Conservation (phyloP, 1,139 yeast genomes). For the Taiozyma sp. region DNA sequence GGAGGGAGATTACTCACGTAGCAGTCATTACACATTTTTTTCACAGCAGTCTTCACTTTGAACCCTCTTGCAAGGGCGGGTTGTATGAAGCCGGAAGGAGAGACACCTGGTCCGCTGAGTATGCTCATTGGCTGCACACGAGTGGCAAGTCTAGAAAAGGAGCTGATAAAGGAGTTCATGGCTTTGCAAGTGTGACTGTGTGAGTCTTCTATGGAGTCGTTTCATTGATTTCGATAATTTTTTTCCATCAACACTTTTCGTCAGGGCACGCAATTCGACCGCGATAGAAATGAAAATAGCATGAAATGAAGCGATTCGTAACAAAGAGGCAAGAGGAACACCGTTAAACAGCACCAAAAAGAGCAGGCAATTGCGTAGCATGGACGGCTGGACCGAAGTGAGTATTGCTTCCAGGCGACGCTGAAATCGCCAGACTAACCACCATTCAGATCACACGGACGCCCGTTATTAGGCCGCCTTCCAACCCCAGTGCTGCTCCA, state of each 20-base stretch:
- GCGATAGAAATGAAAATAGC: not conserved
- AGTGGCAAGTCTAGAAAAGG: slow-evolving; percentile 11
- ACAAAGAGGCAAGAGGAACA: not conserved
- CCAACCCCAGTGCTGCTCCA: slow-evolving; percentile 9
- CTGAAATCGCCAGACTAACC: not conserved
- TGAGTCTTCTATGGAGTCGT: not conserved
- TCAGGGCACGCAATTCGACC: not conserved
- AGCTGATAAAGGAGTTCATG: slow-evolving; percentile 19
- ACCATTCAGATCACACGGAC: slow-evolving; percentile 11
- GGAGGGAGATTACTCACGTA: slow-evolving; percentile 35
- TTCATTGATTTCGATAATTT: not conserved
- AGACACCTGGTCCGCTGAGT: slow-evolving; percentile 9
- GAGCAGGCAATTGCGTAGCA: not conserved
- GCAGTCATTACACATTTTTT: slow-evolving; percentile 89
- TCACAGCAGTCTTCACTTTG: slow-evolving; percentile 79
- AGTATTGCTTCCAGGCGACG: not conserved
- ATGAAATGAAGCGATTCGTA: not conserved
- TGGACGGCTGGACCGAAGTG: slow-evolving; percentile 25
- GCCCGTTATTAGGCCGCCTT: slow-evolving; percentile 21
- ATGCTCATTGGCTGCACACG: slow-evolving; percentile 17
- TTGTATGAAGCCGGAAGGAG: slow-evolving; percentile 21
- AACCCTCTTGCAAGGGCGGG: slow-evolving; percentile 44
- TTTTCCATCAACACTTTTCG: not conserved
- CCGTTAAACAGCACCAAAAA: not conserved
- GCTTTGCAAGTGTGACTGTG: not conserved